Evolutionary conservation across 768 basidiomycete species (phyloP).

Genomic region (Tricholoma hemisulphureum): DNA sequence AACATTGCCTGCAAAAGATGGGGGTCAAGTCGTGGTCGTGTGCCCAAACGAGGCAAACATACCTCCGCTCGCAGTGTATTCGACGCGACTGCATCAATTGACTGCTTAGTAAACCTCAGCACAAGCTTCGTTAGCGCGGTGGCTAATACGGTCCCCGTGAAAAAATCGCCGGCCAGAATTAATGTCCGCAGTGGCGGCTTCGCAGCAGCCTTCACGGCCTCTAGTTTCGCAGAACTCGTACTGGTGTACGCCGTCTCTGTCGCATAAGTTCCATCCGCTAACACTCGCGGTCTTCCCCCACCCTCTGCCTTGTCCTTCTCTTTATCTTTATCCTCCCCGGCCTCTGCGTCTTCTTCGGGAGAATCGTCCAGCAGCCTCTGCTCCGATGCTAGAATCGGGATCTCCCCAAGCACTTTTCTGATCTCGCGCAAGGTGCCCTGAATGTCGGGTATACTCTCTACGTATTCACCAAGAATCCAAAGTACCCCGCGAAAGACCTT

Average conservation of each 20-base stretch:
- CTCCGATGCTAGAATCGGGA: conserved; percentile 94
- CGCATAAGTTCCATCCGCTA: conserved; percentile 97
- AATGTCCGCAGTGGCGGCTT: conserved; percentile 91
- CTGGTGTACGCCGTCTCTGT: conserved; percentile 89
- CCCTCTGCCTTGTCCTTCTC: conserved; percentile 45
- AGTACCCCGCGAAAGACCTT: conserved; percentile 96
- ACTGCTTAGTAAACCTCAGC: conserved; percentile 65
- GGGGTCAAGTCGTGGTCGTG: neutral
- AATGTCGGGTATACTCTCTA: conserved; percentile 65
- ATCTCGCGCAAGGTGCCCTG: conserved; percentile 72
- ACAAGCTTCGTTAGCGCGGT: conserved; percentile 89
- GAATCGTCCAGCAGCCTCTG: conserved; percentile 80
- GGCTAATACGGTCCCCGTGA: conserved; percentile 90
- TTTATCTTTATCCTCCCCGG: conserved; percentile 48
- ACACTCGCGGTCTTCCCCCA: conserved; percentile 66
- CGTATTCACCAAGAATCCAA: conserved; percentile 99
- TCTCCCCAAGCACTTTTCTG: conserved; percentile 86
- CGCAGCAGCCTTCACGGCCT: conserved; percentile 79
- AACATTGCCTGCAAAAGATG: conserved; percentile 73
- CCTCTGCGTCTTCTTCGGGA: conserved; percentile 45
- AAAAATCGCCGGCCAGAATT: conserved; percentile 94
- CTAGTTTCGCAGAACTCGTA: conserved; percentile 58
- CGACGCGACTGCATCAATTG: conserved; percentile 41
- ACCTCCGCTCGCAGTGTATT: conserved; percentile 89
- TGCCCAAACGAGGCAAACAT: conserved; percentile 10